These are phyloP conservation scores for Aspergillus sp. DNA, from an alignment of 2,329 filamentous ascomycete genomes.

Conservation along the genomic window DNA sequence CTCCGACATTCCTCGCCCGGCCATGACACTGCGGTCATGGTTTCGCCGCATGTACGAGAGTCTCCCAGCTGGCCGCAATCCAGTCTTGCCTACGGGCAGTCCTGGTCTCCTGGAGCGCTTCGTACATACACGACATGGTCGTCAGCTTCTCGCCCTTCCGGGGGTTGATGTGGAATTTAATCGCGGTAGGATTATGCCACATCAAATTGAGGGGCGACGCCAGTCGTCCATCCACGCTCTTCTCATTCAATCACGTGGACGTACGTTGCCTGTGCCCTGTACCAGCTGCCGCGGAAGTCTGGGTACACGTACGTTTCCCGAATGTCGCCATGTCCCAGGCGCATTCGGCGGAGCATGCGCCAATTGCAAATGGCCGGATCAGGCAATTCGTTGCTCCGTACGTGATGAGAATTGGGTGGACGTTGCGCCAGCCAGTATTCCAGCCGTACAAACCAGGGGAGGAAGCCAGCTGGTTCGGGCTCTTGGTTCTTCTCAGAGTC, in stretches of 20 bases:
- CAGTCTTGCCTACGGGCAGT: neutral
- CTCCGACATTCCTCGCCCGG: neutral
- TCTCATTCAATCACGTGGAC: neutral
- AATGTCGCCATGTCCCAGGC: slow-evolving; percentile 6
- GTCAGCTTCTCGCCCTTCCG: neutral
- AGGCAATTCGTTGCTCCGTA: neutral
- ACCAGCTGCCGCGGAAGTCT: neutral
- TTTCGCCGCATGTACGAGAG: neutral
- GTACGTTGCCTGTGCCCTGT: neutral
- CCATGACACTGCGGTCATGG: neutral
- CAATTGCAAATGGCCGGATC: slow-evolving; percentile 7
- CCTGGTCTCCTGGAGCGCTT: neutral
- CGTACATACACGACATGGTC: neutral
- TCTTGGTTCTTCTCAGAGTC: neutral
- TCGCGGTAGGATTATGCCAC: neutral
- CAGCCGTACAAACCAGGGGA: neutral
- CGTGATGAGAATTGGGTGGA: neutral
- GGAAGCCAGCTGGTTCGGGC: neutral
- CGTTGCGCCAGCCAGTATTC: neutral
- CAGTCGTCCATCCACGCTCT: neutral
- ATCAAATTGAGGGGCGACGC: neutral
- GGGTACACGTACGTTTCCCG: slow-evolving; percentile 1
- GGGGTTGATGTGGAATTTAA: neutral
- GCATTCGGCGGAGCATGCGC: slow-evolving; percentile 7
- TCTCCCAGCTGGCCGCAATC: neutral